These are phyloP conservation scores for Phytophthora pluvialis DNA, from an alignment of 352 stramenopile species.

Conservation along the genomic window DNA sequence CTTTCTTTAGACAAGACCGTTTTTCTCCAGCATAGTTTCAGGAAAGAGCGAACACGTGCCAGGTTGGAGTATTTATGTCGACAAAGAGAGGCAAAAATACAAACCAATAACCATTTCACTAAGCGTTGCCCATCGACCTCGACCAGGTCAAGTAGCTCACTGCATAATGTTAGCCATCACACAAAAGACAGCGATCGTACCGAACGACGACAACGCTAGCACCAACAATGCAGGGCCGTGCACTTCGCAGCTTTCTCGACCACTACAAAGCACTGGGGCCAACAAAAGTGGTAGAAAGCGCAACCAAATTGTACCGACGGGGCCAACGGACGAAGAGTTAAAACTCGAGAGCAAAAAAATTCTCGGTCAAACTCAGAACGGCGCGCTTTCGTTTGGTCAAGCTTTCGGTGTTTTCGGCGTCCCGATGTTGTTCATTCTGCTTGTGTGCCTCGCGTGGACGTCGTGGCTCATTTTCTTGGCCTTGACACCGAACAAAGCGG, in stretches of 20 bases:
- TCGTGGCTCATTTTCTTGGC: slow-evolving; percentile 27
- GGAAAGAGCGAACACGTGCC: no score
- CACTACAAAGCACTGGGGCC: not conserved
- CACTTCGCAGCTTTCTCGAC: not conserved
- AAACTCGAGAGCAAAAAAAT: slow-evolving; percentile 1
- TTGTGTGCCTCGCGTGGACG: slow-evolving; percentile 27
- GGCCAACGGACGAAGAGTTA: not conserved
- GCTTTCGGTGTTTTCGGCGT: not conserved
- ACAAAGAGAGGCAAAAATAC: no score
- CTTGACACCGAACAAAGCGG: slow-evolving; percentile 21
- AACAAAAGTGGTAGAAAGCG: not conserved
- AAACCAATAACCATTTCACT: no score
- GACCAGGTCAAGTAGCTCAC: no score
- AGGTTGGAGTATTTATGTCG: no score
- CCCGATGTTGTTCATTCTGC: slow-evolving; percentile 22
- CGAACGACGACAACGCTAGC: not conserved
- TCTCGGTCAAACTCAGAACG: not conserved
- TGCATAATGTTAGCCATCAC: no score
- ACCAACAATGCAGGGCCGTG: not conserved
- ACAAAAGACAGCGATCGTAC: not conserved
- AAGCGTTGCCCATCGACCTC: no score
- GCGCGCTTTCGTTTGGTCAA: not conserved
- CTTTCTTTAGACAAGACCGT: no score
- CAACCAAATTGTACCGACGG: not conserved
- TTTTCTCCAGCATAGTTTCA: no score